Percentiles rank a stretch among this genome's conserved stretches.
phyloP scores from a whole-genome alignment of 164 flowering plant species.

The Liquidambar formosana region DNA sequence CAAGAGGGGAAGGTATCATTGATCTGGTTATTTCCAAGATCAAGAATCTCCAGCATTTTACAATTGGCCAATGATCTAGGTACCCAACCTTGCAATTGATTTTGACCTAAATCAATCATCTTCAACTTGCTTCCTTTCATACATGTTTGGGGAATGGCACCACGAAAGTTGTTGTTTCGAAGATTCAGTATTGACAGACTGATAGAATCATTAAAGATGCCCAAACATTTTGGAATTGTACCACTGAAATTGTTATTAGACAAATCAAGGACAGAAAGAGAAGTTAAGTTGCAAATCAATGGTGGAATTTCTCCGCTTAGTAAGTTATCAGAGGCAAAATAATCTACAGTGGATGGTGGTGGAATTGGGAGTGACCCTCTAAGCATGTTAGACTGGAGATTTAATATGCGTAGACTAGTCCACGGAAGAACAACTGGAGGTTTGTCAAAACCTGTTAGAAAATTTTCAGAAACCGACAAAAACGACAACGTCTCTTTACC shows the following conservation, averaged over 20 bases:
- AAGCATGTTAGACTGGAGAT: neutral
- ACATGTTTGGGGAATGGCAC: conserved; percentile 8
- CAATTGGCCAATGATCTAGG: conserved; percentile 11
- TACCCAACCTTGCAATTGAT: conserved; percentile 5
- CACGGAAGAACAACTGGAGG: neutral
- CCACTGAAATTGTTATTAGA: no score
- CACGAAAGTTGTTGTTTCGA: conserved; percentile 10
- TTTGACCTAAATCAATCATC: neutral
- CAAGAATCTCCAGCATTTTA: conserved; percentile 1
- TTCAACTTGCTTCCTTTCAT: neutral
- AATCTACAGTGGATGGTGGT: neutral
- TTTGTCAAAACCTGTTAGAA: neutral
- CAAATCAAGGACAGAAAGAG: no score
- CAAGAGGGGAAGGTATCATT: conserved; percentile 11
- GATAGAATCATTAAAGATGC: no score
- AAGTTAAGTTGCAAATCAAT: no score
- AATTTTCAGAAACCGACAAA: no score
- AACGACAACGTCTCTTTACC: no score
- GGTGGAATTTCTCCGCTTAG: no score
- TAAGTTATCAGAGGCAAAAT: neutral
- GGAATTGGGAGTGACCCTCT: neutral
- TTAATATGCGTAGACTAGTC: neutral
- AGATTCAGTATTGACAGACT: conserved; percentile 2
- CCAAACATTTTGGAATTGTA: neutral
- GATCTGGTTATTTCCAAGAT: conserved; percentile 10